These are phyloP conservation scores for Porphyra umbilicalis DNA, from an alignment of 31 red algal species.

Conservation along the genomic window DNA sequence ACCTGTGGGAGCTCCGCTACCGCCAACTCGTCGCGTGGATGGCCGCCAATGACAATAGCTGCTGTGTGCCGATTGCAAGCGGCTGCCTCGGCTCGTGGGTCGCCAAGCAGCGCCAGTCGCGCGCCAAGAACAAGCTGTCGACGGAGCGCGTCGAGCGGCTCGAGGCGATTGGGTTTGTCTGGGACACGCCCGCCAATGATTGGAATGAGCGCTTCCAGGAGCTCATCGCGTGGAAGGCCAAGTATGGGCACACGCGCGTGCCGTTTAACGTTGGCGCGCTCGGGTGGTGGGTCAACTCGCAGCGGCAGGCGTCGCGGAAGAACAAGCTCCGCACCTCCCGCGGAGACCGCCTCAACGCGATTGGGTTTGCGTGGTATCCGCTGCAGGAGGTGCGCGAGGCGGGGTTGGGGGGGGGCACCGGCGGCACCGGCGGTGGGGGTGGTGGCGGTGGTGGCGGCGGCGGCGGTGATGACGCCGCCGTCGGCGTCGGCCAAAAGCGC, in stretches of 20 bases:
- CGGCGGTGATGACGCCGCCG: no score
- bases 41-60: conserved; percentile 3
- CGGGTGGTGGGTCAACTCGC: conserved; percentile 51
- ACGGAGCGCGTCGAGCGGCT: conserved; percentile 18
- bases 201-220: conserved; percentile 42
- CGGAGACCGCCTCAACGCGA: conserved; percentile 24
- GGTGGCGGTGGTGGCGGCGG: no score
- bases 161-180: conserved; percentile 31
- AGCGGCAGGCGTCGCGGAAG: conserved; percentile 35
- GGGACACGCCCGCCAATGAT: conserved; percentile 40
- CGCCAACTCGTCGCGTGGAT: conserved; percentile 10
- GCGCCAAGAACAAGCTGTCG: conserved; percentile 21
- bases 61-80: conserved; percentile 36
- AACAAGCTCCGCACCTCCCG: conserved; percentile 20
- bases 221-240: conserved; percentile 22
- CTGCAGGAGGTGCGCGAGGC: neutral
- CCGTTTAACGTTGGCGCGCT: conserved; percentile 40
- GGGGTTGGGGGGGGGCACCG: neutral
- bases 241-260: conserved; percentile 26
- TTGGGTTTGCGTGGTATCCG: conserved; percentile 35
- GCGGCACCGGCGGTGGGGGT: no score
- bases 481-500: neutral
- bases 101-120: conserved; percentile 33
- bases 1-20: conserved; percentile 31
- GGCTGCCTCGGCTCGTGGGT: conserved; percentile 39